phyloP scores from a whole-genome alignment of 1,284 basidiomycete species.

The Cystobasidiaceae sp. region DNA sequence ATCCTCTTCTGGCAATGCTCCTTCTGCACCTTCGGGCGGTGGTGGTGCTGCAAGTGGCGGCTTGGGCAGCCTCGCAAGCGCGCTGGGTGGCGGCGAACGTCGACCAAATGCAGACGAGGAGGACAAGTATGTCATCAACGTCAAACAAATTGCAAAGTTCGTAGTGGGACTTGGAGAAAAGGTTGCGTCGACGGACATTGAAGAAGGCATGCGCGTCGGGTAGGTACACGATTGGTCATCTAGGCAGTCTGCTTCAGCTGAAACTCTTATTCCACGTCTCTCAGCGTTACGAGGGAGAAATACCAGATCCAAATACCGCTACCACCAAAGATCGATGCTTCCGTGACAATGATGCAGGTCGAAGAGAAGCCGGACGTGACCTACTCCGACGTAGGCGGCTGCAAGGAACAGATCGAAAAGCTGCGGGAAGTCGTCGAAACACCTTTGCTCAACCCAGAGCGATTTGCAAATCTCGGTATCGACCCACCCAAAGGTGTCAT shows the following conservation, averaged over 20 bases:
- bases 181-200: slow-evolving; percentile 95
- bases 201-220: slow-evolving; percentile 99
- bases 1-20: too few species aligned
- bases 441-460: slow-evolving; percentile 92
- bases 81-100: slow-evolving; percentile 37
- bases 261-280: background rate
- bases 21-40: slow-evolving; percentile 30
- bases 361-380: slow-evolving; percentile 99
- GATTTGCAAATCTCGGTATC: slow-evolving; percentile 96
- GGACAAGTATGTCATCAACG: slow-evolving; percentile 99
- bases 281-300: slow-evolving; percentile 60
- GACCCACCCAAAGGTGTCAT: slow-evolving; percentile 98
- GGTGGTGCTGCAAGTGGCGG: slow-evolving; percentile 29
- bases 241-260: background rate
- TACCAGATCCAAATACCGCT: slow-evolving; percentile 99
- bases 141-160: slow-evolving; percentile 99
- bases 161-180: slow-evolving; percentile 95
- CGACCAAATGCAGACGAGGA: slow-evolving; percentile 71
- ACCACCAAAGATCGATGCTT: slow-evolving; percentile 99
- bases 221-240: slow-evolving; percentile 49
- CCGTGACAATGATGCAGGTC: slow-evolving; percentile 99
- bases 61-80: slow-evolving; percentile 36
- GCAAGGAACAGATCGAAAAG: slow-evolving; percentile 99
- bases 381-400: slow-evolving; percentile 95
- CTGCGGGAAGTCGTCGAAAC: slow-evolving; percentile 97